phyloP scores from a whole-genome alignment of 2,329 filamentous ascomycete species.

The Lasiodiplodia sp. region DNA sequence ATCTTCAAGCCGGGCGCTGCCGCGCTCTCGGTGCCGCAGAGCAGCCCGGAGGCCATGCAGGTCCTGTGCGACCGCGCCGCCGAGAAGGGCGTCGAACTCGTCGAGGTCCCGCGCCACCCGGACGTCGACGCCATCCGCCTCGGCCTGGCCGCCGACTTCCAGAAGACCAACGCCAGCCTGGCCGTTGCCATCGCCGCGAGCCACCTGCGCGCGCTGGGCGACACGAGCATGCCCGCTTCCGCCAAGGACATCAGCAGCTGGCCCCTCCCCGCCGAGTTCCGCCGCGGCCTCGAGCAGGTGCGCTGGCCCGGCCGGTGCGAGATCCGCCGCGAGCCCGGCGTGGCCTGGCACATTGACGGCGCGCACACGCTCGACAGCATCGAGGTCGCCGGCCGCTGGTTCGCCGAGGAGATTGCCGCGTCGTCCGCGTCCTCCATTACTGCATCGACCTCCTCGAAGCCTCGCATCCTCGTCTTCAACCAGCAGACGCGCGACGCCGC shows the following conservation, averaged over 20 bases:
- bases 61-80: slow-evolving; percentile 64
- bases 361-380: slow-evolving; percentile 89
- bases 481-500: slow-evolving; percentile 84
- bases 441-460: slow-evolving; percentile 35
- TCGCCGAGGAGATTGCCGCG: slow-evolving; percentile 56
- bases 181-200: slow-evolving; percentile 66
- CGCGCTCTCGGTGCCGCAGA: slow-evolving; percentile 69
- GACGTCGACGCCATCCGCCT: slow-evolving; percentile 58
- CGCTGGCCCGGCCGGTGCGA: slow-evolving; percentile 81
- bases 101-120: slow-evolving; percentile 59
- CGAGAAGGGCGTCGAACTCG: slow-evolving; percentile 56
- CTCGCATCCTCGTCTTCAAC: slow-evolving; percentile 82
- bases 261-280: slow-evolving; percentile 67
- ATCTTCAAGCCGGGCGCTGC: slow-evolving; percentile 75
- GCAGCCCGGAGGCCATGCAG: slow-evolving; percentile 58
- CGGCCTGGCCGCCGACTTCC: slow-evolving; percentile 68
- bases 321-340: slow-evolving; percentile 60
- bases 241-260: slow-evolving; percentile 45
- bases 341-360: slow-evolving; percentile 84
- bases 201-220: slow-evolving; percentile 60
- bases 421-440: slow-evolving; percentile 41
- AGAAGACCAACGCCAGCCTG: slow-evolving; percentile 68
- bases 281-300: slow-evolving; percentile 70
- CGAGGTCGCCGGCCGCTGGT: slow-evolving; percentile 78
- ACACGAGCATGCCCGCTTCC: slow-evolving; percentile 46